Evolutionary conservation across 345 rosid genomes (phyloP), one percentile per base, ranked within the genome.

Genomic region (Rhodamnia argentea): DNA sequence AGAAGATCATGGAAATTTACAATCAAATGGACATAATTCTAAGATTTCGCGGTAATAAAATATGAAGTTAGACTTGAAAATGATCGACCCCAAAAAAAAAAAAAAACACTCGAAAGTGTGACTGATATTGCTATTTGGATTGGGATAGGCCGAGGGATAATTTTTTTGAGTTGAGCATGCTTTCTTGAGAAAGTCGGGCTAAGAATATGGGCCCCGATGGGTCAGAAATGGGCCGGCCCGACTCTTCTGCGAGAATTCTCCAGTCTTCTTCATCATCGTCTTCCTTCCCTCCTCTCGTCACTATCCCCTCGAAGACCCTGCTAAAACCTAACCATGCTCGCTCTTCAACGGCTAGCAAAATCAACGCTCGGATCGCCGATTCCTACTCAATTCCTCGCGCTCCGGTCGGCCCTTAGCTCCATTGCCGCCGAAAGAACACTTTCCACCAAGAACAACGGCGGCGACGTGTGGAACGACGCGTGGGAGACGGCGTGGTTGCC

Each of bases 401-500:
- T 40, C 62, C 84, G 42, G 13, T 70, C 24, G 42, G 47, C 84
- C 47, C 78, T 70, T 24, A 44, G 78, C 78, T 2, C 47, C 60
- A 13, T 83, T 83, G 16, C 62, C 23, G 84, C 74, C 78, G 64
- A 51, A 59, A 76, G 88, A 78, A 40, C 3, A 55, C 47, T 84
- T 13, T 81, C 89, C 60, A 56, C 88, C 57, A 57, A 85, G 86
- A 91, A 89, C 22, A 13, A 22, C 85, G 92, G 90, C 44, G 96
- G 92, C 53, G 95, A 95, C 9, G 95, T 95, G 74, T 97, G 98
- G 99, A 97, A 97, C 88, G 96, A 96, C 82, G 96, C 98, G 12
- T 95, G 98, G 98, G 99, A 97, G 86, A 86, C 96, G 7, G 96
- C 99, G 52, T 97, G 98, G 99, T 89, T 97, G 23, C 98, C 99